Evolutionary conservation across 352 stramenopile genomes (phyloP).

Genomic region (Pythium periplocum): DNA sequence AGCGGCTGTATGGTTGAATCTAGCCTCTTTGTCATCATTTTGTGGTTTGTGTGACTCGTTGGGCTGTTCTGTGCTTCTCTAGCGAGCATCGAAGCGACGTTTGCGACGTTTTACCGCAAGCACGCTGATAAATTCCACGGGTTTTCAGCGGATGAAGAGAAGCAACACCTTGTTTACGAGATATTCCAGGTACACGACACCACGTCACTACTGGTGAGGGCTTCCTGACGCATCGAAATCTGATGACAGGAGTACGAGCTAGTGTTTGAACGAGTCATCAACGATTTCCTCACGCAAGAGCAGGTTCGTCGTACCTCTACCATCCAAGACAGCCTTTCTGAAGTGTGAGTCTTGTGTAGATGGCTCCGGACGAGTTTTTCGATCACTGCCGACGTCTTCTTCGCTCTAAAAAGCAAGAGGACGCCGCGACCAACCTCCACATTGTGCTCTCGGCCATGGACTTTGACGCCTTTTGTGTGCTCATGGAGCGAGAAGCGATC

Average conservation of each 20-base stretch:
- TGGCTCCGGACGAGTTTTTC: constrained; percentile 44
- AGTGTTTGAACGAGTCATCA: constrained; percentile 39
- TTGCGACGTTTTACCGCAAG: constrained; percentile 9
- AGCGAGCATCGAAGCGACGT: constrained; percentile 10
- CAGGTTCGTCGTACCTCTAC: constrained; percentile 11
- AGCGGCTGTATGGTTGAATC: too few species aligned
- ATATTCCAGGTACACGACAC: constrained; percentile 31
- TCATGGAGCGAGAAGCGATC: constrained; percentile 44
- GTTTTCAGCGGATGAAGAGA: constrained; percentile 27
- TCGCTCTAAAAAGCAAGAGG: constrained; percentile 13
- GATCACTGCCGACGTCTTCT: constrained; percentile 32
- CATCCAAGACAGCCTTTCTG: background rate
- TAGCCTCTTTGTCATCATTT: too few species aligned
- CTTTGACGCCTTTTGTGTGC: constrained; percentile 43
- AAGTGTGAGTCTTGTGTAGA: constrained; percentile 11
- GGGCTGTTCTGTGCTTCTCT: too few species aligned
- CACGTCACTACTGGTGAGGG: too few species aligned
- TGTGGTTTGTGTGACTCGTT: too few species aligned
- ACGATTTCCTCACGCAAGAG: constrained; percentile 37
- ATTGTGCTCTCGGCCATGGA: constrained; percentile 50
- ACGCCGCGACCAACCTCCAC: constrained; percentile 30
- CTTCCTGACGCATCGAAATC: background rate
- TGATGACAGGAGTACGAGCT: constrained; percentile 38
- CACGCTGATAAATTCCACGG: constrained; percentile 33
- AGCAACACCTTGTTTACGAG: constrained; percentile 29